A percentile compares a stretch with the other conserved stretches of the same genome.
These are phyloP conservation scores for Auriscalpium microsporum DNA, from an alignment of 768 basidiomycete genomes.

Conservation along the genomic window DNA sequence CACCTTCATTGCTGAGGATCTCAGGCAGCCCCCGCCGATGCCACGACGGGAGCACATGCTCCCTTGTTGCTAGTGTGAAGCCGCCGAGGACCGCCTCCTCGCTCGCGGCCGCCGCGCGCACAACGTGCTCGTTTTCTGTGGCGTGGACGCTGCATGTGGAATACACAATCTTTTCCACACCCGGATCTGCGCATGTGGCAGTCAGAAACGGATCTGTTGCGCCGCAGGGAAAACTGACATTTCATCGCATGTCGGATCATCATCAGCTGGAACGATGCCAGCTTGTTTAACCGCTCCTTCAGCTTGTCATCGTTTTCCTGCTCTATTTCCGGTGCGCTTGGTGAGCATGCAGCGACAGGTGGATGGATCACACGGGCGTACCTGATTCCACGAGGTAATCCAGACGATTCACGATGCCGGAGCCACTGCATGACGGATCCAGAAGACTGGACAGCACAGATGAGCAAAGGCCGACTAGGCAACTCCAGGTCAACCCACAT, in stretches of 20 bases:
- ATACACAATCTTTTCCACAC: slow-evolving; percentile 78
- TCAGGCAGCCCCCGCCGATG: slow-evolving; percentile 65
- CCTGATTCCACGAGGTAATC: slow-evolving; percentile 78
- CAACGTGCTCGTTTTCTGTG: slow-evolving; percentile 89
- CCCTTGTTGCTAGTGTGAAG: slow-evolving; percentile 62
- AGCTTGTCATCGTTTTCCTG: slow-evolving; percentile 48
- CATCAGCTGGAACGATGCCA: slow-evolving; percentile 80
- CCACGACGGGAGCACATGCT: slow-evolving; percentile 76
- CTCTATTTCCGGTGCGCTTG: slow-evolving; percentile 23
- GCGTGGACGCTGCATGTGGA: slow-evolving; percentile 96
- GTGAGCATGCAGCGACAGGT: slow-evolving; percentile 4
- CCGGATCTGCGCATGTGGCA: slow-evolving; percentile 47
- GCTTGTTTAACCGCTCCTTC: slow-evolving; percentile 68
- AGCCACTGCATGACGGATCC: slow-evolving; percentile 95
- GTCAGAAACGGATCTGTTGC: background rate
- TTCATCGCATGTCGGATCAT: slow-evolving; percentile 95
- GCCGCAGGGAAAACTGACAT: slow-evolving; percentile 42
- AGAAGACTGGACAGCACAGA: slow-evolving; percentile 48
- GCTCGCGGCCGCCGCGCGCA: slow-evolving; percentile 61
- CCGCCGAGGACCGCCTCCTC: slow-evolving; percentile 51
- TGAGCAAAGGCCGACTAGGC: background rate
- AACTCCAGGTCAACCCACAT: slow-evolving; percentile 49
- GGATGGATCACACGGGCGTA: slow-evolving; percentile 20
- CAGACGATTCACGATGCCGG: slow-evolving; percentile 84
- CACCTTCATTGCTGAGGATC: slow-evolving; percentile 37